Conservation (phyloP, 176 grass and related monocot genomes). For the Ensete ventricosum region DNA sequence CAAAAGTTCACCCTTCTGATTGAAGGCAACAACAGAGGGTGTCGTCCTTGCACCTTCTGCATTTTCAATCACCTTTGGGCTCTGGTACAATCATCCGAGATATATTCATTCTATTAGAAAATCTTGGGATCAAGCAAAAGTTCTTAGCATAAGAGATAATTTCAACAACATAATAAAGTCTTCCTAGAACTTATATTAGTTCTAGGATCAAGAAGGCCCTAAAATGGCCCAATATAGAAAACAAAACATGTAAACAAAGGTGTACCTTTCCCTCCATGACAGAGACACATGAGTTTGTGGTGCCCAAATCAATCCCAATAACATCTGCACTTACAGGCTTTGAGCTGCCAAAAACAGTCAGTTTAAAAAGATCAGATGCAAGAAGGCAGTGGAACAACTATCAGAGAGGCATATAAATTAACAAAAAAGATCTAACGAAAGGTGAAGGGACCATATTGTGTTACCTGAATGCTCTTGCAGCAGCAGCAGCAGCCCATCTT, state of each 20-base stretch:
- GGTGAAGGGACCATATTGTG: background rate
- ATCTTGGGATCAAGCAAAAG: background rate
- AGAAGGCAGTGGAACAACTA: background rate
- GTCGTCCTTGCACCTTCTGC: constrained; percentile 87
- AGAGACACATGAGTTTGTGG: constrained; percentile 23
- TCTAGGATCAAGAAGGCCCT: too few relatives aligned
- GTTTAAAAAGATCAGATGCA: background rate
- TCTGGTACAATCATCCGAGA: constrained; percentile 23
- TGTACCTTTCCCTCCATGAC: constrained; percentile 94
- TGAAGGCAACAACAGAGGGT: constrained; percentile 83
- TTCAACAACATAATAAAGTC: too few relatives aligned
- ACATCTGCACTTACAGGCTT: constrained; percentile 60
- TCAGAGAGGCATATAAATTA: background rate
- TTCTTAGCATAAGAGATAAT: too few relatives aligned
- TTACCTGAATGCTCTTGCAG: constrained; percentile 81
- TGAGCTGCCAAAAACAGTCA: constrained; percentile 32
- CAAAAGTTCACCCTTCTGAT: constrained; percentile 72
- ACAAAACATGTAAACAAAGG: background rate
- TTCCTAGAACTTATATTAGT: too few relatives aligned
- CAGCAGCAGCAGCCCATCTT: constrained; percentile 31
- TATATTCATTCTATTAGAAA: background rate
- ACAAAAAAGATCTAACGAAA: background rate
- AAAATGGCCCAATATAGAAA: too few relatives aligned
- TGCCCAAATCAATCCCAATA: constrained; percentile 91
- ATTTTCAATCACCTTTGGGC: constrained; percentile 82